Base-by-base conservation (phyloP, 1,284 basidiomycete species). In the Leccinum holopus region DNA sequence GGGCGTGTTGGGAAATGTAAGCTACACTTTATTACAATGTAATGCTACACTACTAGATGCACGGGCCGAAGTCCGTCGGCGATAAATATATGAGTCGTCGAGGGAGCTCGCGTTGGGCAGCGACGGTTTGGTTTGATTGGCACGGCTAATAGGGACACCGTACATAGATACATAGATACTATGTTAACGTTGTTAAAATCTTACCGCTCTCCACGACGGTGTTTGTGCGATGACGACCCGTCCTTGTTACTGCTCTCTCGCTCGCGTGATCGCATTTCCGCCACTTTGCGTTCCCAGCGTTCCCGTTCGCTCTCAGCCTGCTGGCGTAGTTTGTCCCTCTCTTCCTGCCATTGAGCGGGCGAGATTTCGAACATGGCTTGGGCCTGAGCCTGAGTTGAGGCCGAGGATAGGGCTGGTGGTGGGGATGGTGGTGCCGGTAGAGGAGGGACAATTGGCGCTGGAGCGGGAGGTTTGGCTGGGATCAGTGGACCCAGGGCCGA, bases 271-370 rank as follows among this genome's bases (percentile, higher is more conserved):
- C 64, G 64, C 18, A 68, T 10, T 2, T 72, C 65, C n/a, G 67
- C 14, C 41, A 55, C 58, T 55, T 64, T 75, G 18, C 64, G 65
- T 52, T 75, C 70, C 67, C 63, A 68, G 5, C 32, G 44, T 2
- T 66, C 63, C 2, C 65, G 67, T 0, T 71, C 73, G 2, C n/a
- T 35, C 39, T 72, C 66, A 7, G 62, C 18, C 55, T 68, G 61
- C 2, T 61, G 60, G 3, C 49, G 44, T n/a, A 72, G 2, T 6
- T 1, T 14, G 0, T 63, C 60, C 3, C 3, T 59, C 8, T 72
- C 68, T n/a, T 73, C 66, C 5, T 65, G 63, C 59, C 28, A 63
- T 16, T 54, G 65, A 14, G 14, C 1, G 5, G 28, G 56, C 5
- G 51, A 52, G 7, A 52, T 28, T 0, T 9, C 11, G 6, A 47